Evolutionary conservation across 2,329 filamentous ascomycete genomes (phyloP), one percentile per base, ranked within the genome.

Genomic region (Phialophora expanda): DNA sequence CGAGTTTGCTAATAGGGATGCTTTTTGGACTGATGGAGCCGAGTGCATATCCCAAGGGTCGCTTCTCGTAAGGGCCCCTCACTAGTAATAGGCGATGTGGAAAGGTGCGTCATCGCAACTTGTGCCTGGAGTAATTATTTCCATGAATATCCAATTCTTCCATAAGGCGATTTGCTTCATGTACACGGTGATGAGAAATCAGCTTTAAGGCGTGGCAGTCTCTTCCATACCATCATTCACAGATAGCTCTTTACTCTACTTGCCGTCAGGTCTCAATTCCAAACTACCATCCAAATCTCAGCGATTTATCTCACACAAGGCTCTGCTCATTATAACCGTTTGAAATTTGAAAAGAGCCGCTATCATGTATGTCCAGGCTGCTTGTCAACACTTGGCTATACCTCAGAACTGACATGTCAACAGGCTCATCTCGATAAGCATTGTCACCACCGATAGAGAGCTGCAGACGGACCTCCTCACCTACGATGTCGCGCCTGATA

Each of bases 381-480:
- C 17, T n/a, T 17, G 38, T n/a, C 38, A 8, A n/a, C 11, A 7
- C 38, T 44, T n/a, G 38, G 38, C 38, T 17, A 44, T 17, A 8
- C 6, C 6, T n/a, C 17, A 4, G 5, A 24, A 53, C 66, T 69
- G 50, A 67, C 62, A 30, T 57, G 2, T 56, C 17, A 60, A 66
- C 72, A 97, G 92, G 93, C 90, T 89, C 79, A 90, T 96, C 80
- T 95, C 92, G 60, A 87, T 97, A 78, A 92, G 87, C 78, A 90
- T 96, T 76, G 90, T 90, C 76, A 90, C 90, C 71, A 87, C 89
- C 70, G 87, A 90, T 76, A 83, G 87, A 70, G 79, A 81, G 72
- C 75, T 82, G 66, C 89, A 92, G 76, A 86, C 89, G 70, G 90
- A 92, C 75, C 85, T 96, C 75, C 84, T 97, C 73, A 89, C 88